phyloP scores from a whole-genome alignment of 116 monocot genomes.

The Thalassia testudinum region DNA sequence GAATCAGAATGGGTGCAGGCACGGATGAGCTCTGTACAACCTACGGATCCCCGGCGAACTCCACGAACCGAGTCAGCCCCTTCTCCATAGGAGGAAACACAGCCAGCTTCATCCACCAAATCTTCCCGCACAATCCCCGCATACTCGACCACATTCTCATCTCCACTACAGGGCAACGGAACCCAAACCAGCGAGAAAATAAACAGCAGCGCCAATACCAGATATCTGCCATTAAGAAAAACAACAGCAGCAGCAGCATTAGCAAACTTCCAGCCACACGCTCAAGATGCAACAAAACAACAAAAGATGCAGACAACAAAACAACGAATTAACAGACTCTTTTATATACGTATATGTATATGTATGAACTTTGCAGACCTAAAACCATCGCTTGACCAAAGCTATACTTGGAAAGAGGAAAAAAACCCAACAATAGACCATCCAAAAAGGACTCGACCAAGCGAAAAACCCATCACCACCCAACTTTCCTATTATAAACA shows the following conservation, averaged over 20 bases:
- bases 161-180: not conserved
- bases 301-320: too few species aligned
- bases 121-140: conserved; percentile 1
- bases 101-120: conserved; percentile 1
- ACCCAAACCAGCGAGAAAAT: not conserved
- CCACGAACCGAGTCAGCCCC: not conserved
- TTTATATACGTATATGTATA: too few species aligned
- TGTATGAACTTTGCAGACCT: too few species aligned
- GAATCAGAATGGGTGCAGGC: conserved; percentile 20
- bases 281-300: too few species aligned
- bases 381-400: too few species aligned
- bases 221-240: not conserved
- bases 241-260: conserved; percentile 6
- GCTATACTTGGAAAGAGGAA: too few species aligned
- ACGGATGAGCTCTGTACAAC: conserved; percentile 10
- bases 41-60: conserved; percentile 2
- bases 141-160: conserved; percentile 2
- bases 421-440: too few species aligned
- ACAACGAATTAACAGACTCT: too few species aligned
- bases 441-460: too few species aligned
- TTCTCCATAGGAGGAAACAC: conserved; percentile 2
- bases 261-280: not conserved
- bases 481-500: too few species aligned
- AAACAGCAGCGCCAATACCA: not conserved
- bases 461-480: too few species aligned